A percentile compares a stretch with the other conserved stretches of the same genome.
phyloP scores from a whole-genome alignment of 1,284 basidiomycete species.

The Cutaneotrichosporon spelunceum region DNA sequence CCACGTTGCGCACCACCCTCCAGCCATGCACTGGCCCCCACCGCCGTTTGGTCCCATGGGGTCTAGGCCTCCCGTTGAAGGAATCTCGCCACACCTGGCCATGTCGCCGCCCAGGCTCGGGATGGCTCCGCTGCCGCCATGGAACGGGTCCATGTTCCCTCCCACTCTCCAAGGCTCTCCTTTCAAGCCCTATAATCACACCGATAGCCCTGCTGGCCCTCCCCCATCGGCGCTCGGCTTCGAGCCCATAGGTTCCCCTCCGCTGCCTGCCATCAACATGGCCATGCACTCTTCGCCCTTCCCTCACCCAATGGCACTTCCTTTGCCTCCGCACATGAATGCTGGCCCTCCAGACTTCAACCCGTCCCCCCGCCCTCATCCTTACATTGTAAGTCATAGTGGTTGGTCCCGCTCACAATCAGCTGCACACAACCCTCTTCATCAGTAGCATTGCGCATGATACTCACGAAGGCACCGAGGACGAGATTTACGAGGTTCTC shows the following conservation, averaged over 20 bases:
- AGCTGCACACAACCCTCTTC: slow-evolving; percentile 26
- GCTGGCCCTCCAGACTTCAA: neutral
- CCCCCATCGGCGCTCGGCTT: neutral
- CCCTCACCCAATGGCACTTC: neutral
- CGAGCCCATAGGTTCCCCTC: neutral
- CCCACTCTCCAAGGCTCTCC: neutral
- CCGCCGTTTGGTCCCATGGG: neutral
- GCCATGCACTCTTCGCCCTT: neutral
- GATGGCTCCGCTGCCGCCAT: neutral
- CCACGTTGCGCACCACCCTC: neutral
- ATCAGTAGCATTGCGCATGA: slow-evolving; percentile 33
- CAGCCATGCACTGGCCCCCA: neutral
- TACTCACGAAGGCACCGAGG: slow-evolving; percentile 27
- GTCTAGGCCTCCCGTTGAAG: neutral
- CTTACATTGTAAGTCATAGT: slow-evolving; percentile 15
- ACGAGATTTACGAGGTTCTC: slow-evolving; percentile 28
- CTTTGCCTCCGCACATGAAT: neutral
- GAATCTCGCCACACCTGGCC: neutral
- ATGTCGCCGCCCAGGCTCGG: neutral
- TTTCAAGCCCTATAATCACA: slow-evolving; percentile 1
- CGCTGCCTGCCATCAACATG: neutral
- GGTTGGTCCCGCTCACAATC: neutral
- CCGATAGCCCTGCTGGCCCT: neutral
- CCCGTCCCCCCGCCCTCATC: slow-evolving; percentile 15
- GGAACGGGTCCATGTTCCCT: neutral